Evolutionary conservation across 2,329 filamentous ascomycete genomes (phyloP), one percentile per base, ranked within the genome.

Genomic region (Acrodontium crateriforme): DNA sequence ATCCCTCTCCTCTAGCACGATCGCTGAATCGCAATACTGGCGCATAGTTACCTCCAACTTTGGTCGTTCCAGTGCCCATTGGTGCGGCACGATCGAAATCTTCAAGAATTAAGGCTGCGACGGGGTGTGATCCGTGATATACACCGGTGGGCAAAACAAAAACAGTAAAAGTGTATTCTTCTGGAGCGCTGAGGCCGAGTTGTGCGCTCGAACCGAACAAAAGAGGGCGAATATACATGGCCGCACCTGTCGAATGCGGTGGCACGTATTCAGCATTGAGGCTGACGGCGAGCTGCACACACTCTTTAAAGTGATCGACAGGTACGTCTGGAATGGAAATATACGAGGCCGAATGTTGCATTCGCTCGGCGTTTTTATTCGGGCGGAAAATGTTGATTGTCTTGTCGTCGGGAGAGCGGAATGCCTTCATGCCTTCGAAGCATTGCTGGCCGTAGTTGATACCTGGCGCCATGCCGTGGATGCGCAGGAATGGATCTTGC

Each of bases 381-480:
- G 87, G 81, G 4, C 87, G 78, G 71, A 95, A 95, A 54, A 95
- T 71, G 52, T 74, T 72, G 59, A 95, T 85, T 34, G 60, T 58
- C 34, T 64, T 52, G 53, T 78, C 71, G 32, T 68, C 62, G 11
- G 83, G 79, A 2, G 67, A 64, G 38, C 87, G 83, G 69, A 94
- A 94, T 30, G 87, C 85, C 59, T 95, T 95, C 53, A 95, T 74
- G n/a, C 89, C 89, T 55, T 98, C 89, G 64, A 92, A 98, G 46
- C 83, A 87, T 62, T 95, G 89, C 53, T 93, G 84, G 33, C 87
- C 84, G 56, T 98, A 98, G 67, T 98, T 98, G 40, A 95, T 71
- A 23, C 74, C 87, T 0, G 89, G 85, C 0, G 85, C 77, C 81
- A 98, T 89, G 55, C 87, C 89, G 58, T 95, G 87, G 50, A 95